Evolutionary conservation across 2,329 filamentous ascomycete species (phyloP), one percentile per base, ranked within the genome.

Genomic region (Beauveria australis): DNA sequence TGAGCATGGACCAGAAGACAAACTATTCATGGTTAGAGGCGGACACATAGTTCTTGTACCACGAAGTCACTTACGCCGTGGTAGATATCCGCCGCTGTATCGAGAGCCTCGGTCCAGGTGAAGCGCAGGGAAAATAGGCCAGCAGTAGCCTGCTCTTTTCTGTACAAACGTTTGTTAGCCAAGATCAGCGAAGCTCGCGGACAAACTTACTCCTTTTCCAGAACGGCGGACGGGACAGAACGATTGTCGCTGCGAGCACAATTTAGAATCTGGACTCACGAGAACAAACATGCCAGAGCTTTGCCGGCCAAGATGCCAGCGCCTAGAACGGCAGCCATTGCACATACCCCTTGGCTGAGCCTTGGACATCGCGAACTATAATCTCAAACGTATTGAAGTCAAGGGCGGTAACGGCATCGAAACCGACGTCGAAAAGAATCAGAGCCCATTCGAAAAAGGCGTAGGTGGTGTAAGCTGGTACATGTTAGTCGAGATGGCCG

Each of bases 381-480:
- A 99, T 78, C 74, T 97, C 93, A 71, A 97, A 89, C 59, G 88
- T 85, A 64, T 87, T 82, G 78, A 97, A 99, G 78, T 99, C 94
- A 69, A 96, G 79, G 61, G 91, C 88, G 12, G 94, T 97, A 62
- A 97, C 89, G 57, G 94, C 91, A 77, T 99, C 94, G 76, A 99
- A 99, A 33, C 84, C 93, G 61, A 99, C 92, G 74, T 99, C 94
- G 73, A 96, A 91, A 66, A 99, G 79, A 70, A 99, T 92, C 64
- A 99, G 81, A 24, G 92, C 81, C 94, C 94, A 99, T 75, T 99
- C 94, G 75, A 97, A 97, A 76, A 99, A 97, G 64, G 94, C 89
- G 74, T 99, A 99, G 57, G 82, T 96, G 1, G 94, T 99, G 76
- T 99, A 99, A 37, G 94, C 94, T 97, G 68, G 48, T 44, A 28